phyloP scores from a whole-genome alignment of 2,329 filamentous ascomycete species.

The Fusarium beomiforme region DNA sequence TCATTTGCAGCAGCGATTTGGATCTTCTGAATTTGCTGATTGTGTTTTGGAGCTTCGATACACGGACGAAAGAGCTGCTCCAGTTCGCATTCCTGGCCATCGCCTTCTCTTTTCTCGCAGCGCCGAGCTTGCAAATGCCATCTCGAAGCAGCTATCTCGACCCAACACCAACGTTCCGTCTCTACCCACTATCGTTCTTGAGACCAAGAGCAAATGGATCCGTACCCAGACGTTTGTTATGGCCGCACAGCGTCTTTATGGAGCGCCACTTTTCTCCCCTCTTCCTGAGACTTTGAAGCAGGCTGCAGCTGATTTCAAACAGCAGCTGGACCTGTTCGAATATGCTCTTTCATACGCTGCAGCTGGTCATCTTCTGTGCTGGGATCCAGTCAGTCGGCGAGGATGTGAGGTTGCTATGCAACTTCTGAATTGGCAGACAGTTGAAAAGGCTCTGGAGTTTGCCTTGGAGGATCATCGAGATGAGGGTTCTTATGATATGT shows the following conservation, averaged over 20 bases:
- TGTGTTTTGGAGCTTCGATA: slow-evolving; percentile 60
- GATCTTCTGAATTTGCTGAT: slow-evolving; percentile 50
- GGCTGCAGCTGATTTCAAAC: slow-evolving; percentile 51
- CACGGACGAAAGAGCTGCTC: slow-evolving; percentile 49
- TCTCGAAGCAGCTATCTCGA: slow-evolving; percentile 46
- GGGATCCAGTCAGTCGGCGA: slow-evolving; percentile 64
- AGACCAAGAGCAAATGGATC: slow-evolving; percentile 62
- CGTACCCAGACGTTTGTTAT: slow-evolving; percentile 66
- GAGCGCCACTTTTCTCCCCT: slow-evolving; percentile 58
- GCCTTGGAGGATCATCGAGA: slow-evolving; percentile 55
- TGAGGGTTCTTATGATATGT: slow-evolving; percentile 54
- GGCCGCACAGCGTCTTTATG: slow-evolving; percentile 67
- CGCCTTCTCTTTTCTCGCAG: slow-evolving; percentile 66
- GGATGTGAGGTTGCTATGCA: slow-evolving; percentile 69
- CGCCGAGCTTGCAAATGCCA: slow-evolving; percentile 40
- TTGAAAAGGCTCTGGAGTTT: slow-evolving; percentile 70
- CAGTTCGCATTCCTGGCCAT: slow-evolving; percentile 62
- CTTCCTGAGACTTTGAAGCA: slow-evolving; percentile 43
- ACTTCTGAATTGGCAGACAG: slow-evolving; percentile 69
- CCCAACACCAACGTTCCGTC: slow-evolving; percentile 39
- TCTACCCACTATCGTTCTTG: slow-evolving; percentile 51
- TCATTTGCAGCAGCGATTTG: slow-evolving; percentile 53
- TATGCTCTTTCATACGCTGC: slow-evolving; percentile 73
- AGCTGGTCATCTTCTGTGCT: slow-evolving; percentile 66
- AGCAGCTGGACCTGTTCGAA: slow-evolving; percentile 57